A percentile compares a stretch with the other conserved stretches of the same genome.
These are phyloP conservation scores for Aspergillus sp. DNA, from an alignment of 2,329 filamentous ascomycete species.

Conservation along the genomic window DNA sequence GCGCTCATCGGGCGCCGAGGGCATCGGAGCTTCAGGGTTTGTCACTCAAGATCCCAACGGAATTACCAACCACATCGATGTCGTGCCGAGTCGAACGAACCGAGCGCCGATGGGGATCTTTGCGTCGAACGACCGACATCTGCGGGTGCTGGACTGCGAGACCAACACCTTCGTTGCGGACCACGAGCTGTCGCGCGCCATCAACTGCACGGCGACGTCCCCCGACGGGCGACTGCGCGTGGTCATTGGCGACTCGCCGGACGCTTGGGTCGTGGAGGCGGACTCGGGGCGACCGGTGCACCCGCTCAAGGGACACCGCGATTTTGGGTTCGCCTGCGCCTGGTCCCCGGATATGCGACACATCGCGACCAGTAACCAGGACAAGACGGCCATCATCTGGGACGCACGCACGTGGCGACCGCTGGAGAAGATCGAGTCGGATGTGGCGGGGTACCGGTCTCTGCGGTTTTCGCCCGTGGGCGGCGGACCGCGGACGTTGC, in stretches of 20 bases:
- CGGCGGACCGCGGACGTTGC: conserved; percentile 42
- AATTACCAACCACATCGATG: conserved; percentile 61
- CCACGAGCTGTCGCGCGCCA: conserved; percentile 38
- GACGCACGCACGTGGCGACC: conserved; percentile 44
- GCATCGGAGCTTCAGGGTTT: conserved; percentile 42
- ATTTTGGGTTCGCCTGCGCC: conserved; percentile 48
- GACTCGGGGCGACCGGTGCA: conserved; percentile 42
- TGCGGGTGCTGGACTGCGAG: conserved; percentile 55
- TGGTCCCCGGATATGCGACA: conserved; percentile 50
- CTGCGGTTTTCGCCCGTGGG: conserved; percentile 46
- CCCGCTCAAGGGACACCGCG: conserved; percentile 40
- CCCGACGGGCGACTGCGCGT: conserved; percentile 45
- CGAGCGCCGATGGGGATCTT: conserved; percentile 53
- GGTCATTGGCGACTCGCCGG: conserved; percentile 44
- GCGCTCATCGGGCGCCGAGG: conserved; percentile 37
- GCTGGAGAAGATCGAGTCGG: conserved; percentile 42
- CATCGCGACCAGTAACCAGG: conserved; percentile 48
- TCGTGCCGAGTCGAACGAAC: conserved; percentile 49
- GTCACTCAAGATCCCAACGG: conserved; percentile 50
- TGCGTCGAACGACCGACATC: conserved; percentile 57
- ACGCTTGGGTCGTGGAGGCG: conserved; percentile 44
- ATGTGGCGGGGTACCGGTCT: conserved; percentile 46
- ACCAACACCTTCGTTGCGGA: conserved; percentile 42
- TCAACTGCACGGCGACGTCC: conserved; percentile 48
- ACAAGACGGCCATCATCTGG: conserved; percentile 48